These are phyloP conservation scores for Beauveria rudraprayagi DNA, from an alignment of 2,329 filamentous ascomycete genomes.

Conservation along the genomic window DNA sequence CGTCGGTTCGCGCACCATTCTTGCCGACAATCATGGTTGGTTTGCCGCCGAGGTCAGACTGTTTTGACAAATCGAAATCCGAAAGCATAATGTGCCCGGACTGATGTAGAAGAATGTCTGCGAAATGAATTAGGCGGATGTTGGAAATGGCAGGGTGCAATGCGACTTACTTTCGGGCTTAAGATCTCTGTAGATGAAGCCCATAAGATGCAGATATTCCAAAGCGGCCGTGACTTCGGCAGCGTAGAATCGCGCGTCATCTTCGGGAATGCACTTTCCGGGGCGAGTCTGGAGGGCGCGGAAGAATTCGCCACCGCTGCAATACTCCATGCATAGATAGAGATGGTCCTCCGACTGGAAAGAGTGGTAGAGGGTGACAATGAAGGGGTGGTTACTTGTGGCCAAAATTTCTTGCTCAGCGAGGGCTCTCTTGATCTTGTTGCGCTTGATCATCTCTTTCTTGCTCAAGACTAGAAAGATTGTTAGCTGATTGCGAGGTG, in stretches of 20 bases:
- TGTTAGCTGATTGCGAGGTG: neutral
- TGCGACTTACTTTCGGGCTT: slow-evolving; percentile 84
- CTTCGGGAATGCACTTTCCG: slow-evolving; percentile 94
- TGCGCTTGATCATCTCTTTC: slow-evolving; percentile 99
- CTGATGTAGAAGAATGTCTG: slow-evolving; percentile 94
- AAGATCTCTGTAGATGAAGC: slow-evolving; percentile 95
- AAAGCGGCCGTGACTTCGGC: slow-evolving; percentile 94
- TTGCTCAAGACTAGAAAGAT: slow-evolving; percentile 74
- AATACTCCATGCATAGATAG: slow-evolving; percentile 99
- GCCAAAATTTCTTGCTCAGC: slow-evolving; percentile 97
- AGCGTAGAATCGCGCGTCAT: slow-evolving; percentile 94
- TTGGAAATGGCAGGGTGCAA: neutral
- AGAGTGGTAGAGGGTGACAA: slow-evolving; percentile 96
- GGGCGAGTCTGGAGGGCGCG: slow-evolving; percentile 90
- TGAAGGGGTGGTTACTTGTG: slow-evolving; percentile 98
- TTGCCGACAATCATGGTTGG: slow-evolving; percentile 96
- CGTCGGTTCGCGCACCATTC: slow-evolving; percentile 77
- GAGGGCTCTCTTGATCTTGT: slow-evolving; percentile 98
- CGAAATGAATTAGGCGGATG: slow-evolving; percentile 1
- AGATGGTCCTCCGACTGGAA: slow-evolving; percentile 98
- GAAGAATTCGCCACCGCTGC: slow-evolving; percentile 98
- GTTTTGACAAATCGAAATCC: slow-evolving; percentile 96
- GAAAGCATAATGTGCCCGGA: slow-evolving; percentile 99
- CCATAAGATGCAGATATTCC: slow-evolving; percentile 97
- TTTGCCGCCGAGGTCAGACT: slow-evolving; percentile 90